These are phyloP conservation scores for Cladophialophora carrionii DNA, from an alignment of 2,329 filamentous ascomycete genomes.

Conservation along the genomic window DNA sequence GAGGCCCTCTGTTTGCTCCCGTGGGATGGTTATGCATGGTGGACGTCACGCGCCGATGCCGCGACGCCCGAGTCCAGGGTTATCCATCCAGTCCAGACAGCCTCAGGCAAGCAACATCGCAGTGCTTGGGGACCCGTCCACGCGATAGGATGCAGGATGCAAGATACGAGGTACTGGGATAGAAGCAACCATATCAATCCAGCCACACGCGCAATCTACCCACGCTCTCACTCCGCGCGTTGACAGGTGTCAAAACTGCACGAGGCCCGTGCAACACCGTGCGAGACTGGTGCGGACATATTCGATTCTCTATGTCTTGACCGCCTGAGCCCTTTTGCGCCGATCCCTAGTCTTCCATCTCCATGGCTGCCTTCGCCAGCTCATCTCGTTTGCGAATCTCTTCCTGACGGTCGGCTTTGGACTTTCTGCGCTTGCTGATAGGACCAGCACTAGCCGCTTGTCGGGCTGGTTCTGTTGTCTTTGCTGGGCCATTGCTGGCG, in stretches of 20 bases:
- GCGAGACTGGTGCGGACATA: neutral
- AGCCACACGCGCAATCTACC: neutral
- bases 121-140: neutral
- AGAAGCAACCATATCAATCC: neutral
- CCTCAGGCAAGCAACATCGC: neutral
- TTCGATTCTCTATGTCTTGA: neutral
- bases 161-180: no score
- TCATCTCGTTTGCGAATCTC: conserved; percentile 30
- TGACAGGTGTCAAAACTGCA: neutral
- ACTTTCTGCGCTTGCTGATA: conserved; percentile 5
- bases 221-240: neutral
- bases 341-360: conserved; percentile 19
- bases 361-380: conserved; percentile 31
- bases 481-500: neutral
- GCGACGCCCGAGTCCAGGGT: neutral
- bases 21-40: neutral
- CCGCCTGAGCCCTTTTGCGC: neutral
- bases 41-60: conserved; percentile 13
- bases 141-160: neutral
- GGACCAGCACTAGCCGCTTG: neutral
- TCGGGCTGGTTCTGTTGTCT: neutral
- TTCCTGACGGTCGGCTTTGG: conserved; percentile 18
- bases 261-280: neutral
- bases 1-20: conserved; percentile 8
- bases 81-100: neutral